phyloP scores from a whole-genome alignment of 768 basidiomycete genomes.

The Leucosporidium creatinivorum region DNA sequence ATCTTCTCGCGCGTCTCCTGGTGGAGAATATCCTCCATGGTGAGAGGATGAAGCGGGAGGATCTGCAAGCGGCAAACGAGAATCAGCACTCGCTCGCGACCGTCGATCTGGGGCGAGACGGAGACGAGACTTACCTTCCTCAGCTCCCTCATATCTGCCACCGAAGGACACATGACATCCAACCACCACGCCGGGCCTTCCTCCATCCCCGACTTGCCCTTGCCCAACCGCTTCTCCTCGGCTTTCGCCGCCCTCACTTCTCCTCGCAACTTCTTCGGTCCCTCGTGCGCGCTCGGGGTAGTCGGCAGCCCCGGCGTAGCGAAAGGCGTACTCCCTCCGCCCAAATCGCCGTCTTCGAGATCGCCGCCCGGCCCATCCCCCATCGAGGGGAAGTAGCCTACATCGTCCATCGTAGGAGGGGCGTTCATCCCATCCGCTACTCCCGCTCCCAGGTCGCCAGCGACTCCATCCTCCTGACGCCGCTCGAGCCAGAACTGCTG shows the following conservation, averaged over 20 bases:
- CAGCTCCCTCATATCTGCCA: slow-evolving; percentile 77
- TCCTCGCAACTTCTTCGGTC: slow-evolving; percentile 15
- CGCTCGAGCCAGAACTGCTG: slow-evolving; percentile 34
- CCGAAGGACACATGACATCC: slow-evolving; percentile 76
- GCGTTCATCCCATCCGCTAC: not conserved
- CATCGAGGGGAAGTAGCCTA: slow-evolving; percentile 22
- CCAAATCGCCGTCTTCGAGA: not conserved
- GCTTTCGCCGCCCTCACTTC: slow-evolving; percentile 24
- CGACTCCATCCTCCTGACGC: slow-evolving; percentile 26
- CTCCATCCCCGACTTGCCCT: slow-evolving; percentile 24
- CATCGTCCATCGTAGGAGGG: not conserved
- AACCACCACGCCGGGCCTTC: slow-evolving; percentile 68
- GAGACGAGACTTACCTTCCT: slow-evolving; percentile 58
- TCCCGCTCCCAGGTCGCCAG: slow-evolving; percentile 29
- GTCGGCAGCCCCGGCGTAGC: not conserved
- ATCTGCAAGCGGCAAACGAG: slow-evolving; percentile 53
- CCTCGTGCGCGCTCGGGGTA: slow-evolving; percentile 4
- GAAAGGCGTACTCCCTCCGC: not conserved
- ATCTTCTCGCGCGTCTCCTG: slow-evolving; percentile 88
- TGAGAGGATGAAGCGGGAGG: slow-evolving; percentile 81
- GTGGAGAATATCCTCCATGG: slow-evolving; percentile 85
- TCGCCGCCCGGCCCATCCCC: not conserved
- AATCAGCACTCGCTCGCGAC: no score
- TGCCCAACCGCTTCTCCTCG: slow-evolving; percentile 25
- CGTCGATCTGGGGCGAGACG: no score